These are phyloP conservation scores for Gnomoniopsis smithogilvyi DNA, from an alignment of 2,329 filamentous ascomycete genomes.

Conservation along the genomic window DNA sequence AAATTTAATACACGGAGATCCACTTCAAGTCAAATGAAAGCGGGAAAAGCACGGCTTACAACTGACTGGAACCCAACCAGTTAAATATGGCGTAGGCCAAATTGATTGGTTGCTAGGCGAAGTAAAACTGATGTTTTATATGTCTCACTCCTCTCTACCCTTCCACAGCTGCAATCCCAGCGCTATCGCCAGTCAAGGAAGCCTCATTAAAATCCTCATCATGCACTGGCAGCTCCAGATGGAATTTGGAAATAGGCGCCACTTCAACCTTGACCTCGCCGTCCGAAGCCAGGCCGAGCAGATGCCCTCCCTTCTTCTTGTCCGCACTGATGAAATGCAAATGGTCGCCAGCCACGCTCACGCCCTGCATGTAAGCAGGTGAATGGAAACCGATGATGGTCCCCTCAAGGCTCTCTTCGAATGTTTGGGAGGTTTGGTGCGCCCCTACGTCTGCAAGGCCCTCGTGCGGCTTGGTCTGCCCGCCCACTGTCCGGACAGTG, in stretches of 20 bases:
- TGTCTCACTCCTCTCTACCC: slow-evolving; percentile 19
- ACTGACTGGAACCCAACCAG: too few species aligned
- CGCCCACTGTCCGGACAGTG: slow-evolving; percentile 29
- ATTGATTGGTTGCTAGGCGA: background rate
- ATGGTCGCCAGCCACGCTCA: slow-evolving; percentile 33
- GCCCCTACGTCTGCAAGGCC: slow-evolving; percentile 26
- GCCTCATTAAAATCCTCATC: slow-evolving; percentile 32
- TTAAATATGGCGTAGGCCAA: background rate
- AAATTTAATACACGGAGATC: too few species aligned
- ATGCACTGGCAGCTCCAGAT: slow-evolving; percentile 29
- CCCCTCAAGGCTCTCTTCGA: slow-evolving; percentile 23
- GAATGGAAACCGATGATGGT: slow-evolving; percentile 31
- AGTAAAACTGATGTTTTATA: too few species aligned
- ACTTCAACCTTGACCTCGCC: slow-evolving; percentile 28
- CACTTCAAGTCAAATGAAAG: too few species aligned
- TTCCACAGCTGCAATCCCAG: slow-evolving; percentile 29
- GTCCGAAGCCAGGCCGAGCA: slow-evolving; percentile 28
- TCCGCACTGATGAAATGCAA: slow-evolving; percentile 33
- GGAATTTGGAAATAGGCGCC: slow-evolving; percentile 27
- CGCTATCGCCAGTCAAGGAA: slow-evolving; percentile 23
- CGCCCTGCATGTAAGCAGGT: slow-evolving; percentile 29
- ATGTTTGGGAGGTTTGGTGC: slow-evolving; percentile 27
- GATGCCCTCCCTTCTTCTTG: slow-evolving; percentile 28
- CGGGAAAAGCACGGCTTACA: too few species aligned
- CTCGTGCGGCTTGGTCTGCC: slow-evolving; percentile 27